Evolutionary conservation across 306 rosid species (phyloP), one percentile per base, ranked within the genome.

Genomic region (Glycine tomentella): DNA sequence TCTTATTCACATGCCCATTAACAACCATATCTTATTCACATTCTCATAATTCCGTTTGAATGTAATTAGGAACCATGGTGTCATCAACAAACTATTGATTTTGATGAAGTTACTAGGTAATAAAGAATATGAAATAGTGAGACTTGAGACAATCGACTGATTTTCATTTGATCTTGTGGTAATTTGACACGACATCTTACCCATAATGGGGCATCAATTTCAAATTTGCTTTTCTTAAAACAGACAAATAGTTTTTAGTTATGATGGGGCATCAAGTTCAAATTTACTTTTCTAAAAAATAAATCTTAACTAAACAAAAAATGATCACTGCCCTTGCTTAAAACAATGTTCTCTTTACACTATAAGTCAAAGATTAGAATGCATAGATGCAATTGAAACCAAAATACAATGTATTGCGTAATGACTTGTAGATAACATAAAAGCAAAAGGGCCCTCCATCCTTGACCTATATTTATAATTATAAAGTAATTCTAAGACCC

Each of bases 321-420:
- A 65, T 16, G 1, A 44, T 15, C 8, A n/a, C 4, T 42, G 25
- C 3, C 7, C 12, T 6, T 4, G 55, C 2, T 44, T 42, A 53
- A 76, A 69, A 11, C 74, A 82, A 76, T 25, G 9, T 51, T 48
- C 17, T 69, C 59, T 38, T 61, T 25, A 40, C 31, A 14, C 11
- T 69, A 69, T 6, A 76, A 76, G 82, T 82, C 86, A 82, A 82
- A 82, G 51, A 7, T 25, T 62, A 61, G 53, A 77, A 76, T 59
- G 56, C 36, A 70, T 58, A 56, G 7, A 68, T 57, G 17, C 3
- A 79, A 58, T 25, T 70, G 59, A 80, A 79, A 78, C 14, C 33
- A 48, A 34, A 80, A 80, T 70, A 61, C 83, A 80, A 70, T 71
- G 78, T 59, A 80, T 59, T 80, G 77, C 61, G 80, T 14, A 45